Base-by-base conservation (phyloP, 495 filamentous ascomycete genomes). In the Podospora didyma region DNA sequence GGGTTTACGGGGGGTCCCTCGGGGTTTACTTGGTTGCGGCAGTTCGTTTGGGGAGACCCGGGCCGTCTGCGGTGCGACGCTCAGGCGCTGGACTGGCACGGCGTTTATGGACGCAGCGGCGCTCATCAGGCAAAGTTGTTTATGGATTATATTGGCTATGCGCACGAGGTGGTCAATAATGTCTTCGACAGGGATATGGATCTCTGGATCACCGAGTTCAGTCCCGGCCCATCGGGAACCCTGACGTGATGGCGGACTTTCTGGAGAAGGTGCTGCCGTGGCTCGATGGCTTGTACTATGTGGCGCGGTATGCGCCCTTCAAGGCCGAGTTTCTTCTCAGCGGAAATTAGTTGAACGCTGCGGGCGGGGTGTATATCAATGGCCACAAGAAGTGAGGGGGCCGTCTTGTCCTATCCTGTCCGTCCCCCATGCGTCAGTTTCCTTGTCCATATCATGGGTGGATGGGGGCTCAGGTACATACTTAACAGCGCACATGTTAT, bases 21-120 rank as follows among this genome's bases (percentile, higher is more conserved):
- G 22, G 56, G 56, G 16, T 23, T 59, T 0, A 39, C 23, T n/a
- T 59, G 56, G 56, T 44, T 59, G 28, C 56, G 22, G 21, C 26
- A 59, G 23, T 59, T 59, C n/a, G 56, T 34, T 17, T 42, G 44
- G 5, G 41, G 35, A 16, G 42, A 49, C 49, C 44, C 49, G 0
- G 22, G 17, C 14, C 17, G 53, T 10, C 37, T 59, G 44, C 44
- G 50, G 9, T 59, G 56, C 34, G 34, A 23, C 10, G 56, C 56
- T n/a, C 56, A 59, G 50, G 56, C 56, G 21, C 16, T 59, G 28
- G 50, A 59, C 50, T 59, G 56, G 56, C 53, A 59, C 42, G 56
- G 56, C 26, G n/a, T 23, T 10, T 16, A n/a, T 7, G 34, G 50
- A 21, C 3, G n/a, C 0, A 22, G 7, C 14, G 50, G 44, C 10